Base-by-base conservation (phyloP, 2,329 filamentous ascomycete genomes). In the Alternaria brassicicola region DNA sequence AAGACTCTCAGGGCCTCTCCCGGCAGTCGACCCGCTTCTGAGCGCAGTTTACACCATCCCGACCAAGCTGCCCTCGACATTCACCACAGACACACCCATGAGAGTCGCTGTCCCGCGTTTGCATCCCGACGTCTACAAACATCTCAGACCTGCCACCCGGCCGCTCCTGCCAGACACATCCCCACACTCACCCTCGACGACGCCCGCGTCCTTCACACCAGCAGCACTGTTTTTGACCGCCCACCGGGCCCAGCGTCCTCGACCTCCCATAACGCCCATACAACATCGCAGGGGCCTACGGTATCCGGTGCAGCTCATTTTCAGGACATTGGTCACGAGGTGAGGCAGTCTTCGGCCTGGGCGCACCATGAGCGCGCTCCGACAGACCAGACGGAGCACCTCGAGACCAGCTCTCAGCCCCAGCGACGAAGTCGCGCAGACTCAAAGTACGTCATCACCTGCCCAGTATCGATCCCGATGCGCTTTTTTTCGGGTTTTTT, bases 311-410 rank as follows among this genome's bases (percentile, higher is more conserved):
- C 57, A 54, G 21, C 59, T 30, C 52, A 49, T 45, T 6, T 47
- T 17, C 47, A 54, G 50, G 42, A 59, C 60, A 70, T 67, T 72
- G 68, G 68, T 52, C 65, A 55, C 66, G 52, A 67, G 59, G 63
- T 68, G 72, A 71, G 63, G 43, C 64, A 61, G 56, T 46, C 57
- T 69, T 54, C 57, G 64, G 68, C 72, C 56, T 66, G 70, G 69
- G 76, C 76, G 75, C 76, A 77, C 66, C 47, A 78, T 78, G 77
- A 78, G 74, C 73, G 76, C 74, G 72, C 68, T 69, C 61, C 68
- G 63, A 63, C 68, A 73, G 66, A 70, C 67, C 56, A 72, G 68
- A 67, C 73, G 70, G 69, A 77, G 74, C 69, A 73, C 70, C 63
- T 75, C 74, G 46, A 74, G 69, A 65, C 66, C 70, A 30, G 73